phyloP scores from a whole-genome alignment of 169 alveolate genomes.

The Besnoitia besnoiti region DNA sequence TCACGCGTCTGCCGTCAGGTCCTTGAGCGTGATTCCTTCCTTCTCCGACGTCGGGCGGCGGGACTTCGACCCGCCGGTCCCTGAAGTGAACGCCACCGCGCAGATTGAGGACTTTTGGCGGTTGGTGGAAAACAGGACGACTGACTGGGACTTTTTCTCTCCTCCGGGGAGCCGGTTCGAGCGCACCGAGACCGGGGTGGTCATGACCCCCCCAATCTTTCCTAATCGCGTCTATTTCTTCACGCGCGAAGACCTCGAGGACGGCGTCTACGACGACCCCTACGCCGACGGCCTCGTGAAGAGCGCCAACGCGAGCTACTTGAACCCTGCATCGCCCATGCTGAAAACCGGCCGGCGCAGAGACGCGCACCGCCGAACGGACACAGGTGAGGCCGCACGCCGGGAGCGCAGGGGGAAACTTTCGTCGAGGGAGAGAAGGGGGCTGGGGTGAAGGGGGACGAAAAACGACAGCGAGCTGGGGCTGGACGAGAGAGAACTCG shows the following conservation, averaged over 20 bases:
- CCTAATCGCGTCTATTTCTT: neutral
- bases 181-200: neutral
- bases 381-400: neutral
- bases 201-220: neutral
- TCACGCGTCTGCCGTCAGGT: neutral
- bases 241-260: neutral
- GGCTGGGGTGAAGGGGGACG: neutral
- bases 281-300: neutral
- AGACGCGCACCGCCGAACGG: conserved; percentile 17
- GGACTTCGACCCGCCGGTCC: neutral
- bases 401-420: neutral
- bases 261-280: conserved; percentile 19
- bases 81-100: neutral
- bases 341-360: neutral
- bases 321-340: neutral
- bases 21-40: neutral
- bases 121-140: neutral
- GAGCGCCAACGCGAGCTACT: neutral
- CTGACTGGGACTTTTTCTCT: neutral
- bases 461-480: neutral
- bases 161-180: neutral
- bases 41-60: neutral
- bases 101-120: neutral
- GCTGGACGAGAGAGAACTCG: neutral
- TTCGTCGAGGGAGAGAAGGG: neutral